Conservation (phyloP, 441 rosid species). For the Adansonia gregorii region DNA sequence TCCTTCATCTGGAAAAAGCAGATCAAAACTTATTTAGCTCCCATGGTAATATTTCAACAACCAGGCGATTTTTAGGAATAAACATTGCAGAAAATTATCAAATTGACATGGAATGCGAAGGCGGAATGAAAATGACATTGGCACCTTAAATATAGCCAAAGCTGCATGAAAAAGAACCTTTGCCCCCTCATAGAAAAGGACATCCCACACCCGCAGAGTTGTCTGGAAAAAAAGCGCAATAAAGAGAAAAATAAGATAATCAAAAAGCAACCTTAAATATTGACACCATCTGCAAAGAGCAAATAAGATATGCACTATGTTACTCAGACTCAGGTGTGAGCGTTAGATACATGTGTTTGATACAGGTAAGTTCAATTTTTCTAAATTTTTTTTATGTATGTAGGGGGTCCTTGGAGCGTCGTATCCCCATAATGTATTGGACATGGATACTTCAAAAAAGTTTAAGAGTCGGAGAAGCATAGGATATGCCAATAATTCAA, state of each 20-base stretch:
- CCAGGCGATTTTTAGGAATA: not conserved
- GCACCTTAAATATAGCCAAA: conserved; percentile 94
- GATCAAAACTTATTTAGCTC: conserved; percentile 12
- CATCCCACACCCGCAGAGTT: conserved; percentile 95
- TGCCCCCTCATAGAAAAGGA: conserved; percentile 95
- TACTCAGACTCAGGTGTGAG: too few relatives aligned
- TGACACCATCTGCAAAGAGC: not conserved
- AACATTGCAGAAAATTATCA: not conserved
- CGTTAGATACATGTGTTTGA: too few relatives aligned
- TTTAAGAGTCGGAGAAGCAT: too few relatives aligned
- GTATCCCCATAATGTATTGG: too few relatives aligned
- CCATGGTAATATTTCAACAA: not conserved
- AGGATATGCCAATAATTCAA: conserved; percentile 13
- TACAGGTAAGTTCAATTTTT: too few relatives aligned
- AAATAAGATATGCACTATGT: not conserved
- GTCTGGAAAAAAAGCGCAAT: conserved; percentile 53
- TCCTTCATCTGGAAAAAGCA: conserved; percentile 82
- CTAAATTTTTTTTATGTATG: too few relatives aligned
- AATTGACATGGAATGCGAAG: not conserved
- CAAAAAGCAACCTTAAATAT: not conserved
- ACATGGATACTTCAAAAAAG: too few relatives aligned
- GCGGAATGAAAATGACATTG: not conserved
- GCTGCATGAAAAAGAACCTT: conserved; percentile 96
- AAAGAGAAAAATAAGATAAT: conserved; percentile 22
- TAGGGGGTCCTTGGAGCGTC: too few relatives aligned